Evolutionary conservation across 805 yeast species (phyloP).

Genomic region (Pichia paraexigua): DNA sequence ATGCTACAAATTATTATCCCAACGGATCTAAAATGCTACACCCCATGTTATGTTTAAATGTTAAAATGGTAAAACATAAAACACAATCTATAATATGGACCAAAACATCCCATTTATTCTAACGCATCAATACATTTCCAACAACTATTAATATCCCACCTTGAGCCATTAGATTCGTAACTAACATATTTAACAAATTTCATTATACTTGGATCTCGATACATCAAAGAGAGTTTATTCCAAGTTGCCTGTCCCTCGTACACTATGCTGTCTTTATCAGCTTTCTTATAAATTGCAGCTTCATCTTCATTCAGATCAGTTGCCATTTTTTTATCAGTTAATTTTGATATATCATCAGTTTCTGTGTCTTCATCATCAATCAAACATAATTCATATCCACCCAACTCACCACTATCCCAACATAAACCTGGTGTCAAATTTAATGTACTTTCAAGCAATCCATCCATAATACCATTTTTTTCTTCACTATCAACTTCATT

Average conservation of each 20-base stretch:
- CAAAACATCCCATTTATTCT: background rate
- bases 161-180: conserved; percentile 75
- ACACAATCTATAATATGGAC: too few relatives aligned
- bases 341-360: background rate
- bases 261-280: conserved; percentile 68
- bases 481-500: conserved; percentile 26
- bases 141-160: conserved; percentile 83
- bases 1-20: too few relatives aligned
- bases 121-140: conserved; percentile 55
- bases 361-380: conserved; percentile 38
- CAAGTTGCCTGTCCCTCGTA: conserved; percentile 74
- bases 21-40: too few relatives aligned
- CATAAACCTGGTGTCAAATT: conserved; percentile 73
- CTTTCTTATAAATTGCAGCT: conserved; percentile 74
- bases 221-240: conserved; percentile 70
- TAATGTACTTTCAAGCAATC: conserved; percentile 70
- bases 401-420: conserved; percentile 85
- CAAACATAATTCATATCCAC: conserved; percentile 94
- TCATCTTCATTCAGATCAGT: conserved; percentile 43
- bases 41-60: too few relatives aligned
- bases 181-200: conserved; percentile 91
- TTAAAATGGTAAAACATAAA: too few relatives aligned
- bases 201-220: conserved; percentile 79
- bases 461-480: conserved; percentile 31
- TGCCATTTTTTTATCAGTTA: background rate